These are phyloP conservation scores for Lyophyllum atratum DNA, from an alignment of 768 basidiomycete species.

Conservation along the genomic window DNA sequence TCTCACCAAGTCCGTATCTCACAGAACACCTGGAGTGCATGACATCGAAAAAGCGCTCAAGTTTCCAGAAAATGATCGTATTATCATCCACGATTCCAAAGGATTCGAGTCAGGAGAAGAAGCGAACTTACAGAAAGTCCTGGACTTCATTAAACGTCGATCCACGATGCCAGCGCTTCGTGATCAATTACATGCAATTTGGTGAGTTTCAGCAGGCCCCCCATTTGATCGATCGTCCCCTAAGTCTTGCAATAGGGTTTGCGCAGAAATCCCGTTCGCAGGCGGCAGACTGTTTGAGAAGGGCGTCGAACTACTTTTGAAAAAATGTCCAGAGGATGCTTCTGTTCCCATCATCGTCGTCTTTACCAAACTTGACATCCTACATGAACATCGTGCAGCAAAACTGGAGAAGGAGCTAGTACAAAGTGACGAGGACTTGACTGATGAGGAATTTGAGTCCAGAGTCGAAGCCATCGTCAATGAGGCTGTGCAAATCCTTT, in stretches of 20 bases:
- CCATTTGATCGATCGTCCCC: neutral
- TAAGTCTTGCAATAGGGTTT: conserved; percentile 23
- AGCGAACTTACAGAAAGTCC: conserved; percentile 25
- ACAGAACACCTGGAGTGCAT: too few species aligned
- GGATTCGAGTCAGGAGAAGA: conserved; percentile 29
- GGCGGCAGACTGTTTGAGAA: conserved; percentile 23
- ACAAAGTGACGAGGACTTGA: too few species aligned
- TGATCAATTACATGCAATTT: conserved; percentile 31
- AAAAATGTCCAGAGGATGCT: neutral
- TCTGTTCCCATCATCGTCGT: conserved; percentile 34
- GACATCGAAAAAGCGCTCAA: conserved; percentile 28
- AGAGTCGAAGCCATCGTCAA: too few species aligned
- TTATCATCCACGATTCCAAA: conserved; percentile 31
- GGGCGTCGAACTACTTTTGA: conserved; percentile 27
- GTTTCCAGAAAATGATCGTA: conserved; percentile 23
- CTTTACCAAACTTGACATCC: conserved; percentile 32
- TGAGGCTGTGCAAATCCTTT: too few species aligned
- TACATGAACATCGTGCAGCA: too few species aligned
- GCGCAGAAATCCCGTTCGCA: conserved; percentile 27
- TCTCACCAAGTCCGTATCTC: too few species aligned
- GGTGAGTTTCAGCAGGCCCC: conserved; percentile 18
- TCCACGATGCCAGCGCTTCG: conserved; percentile 17
- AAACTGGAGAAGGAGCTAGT: too few species aligned
- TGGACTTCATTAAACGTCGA: conserved; percentile 23
- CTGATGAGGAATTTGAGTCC: too few species aligned